phyloP scores from a whole-genome alignment of 169 alveolate species.

The Ichthyophthirius multifiliis region DNA sequence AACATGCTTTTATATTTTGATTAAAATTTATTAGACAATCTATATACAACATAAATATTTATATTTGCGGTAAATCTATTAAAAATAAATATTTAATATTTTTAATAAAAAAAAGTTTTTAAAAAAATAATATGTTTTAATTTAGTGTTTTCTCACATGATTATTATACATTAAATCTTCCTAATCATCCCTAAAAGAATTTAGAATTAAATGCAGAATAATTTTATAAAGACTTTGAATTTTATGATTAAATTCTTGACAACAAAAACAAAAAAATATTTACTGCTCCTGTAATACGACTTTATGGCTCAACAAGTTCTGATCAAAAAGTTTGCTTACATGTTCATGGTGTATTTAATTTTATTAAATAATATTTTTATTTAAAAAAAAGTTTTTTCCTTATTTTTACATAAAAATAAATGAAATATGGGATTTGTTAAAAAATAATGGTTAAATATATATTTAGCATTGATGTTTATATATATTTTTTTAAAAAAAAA shows the following conservation, averaged over 20 bases:
- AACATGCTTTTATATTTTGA: too few species aligned
- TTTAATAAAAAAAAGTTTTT: too few species aligned
- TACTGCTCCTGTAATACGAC: not conserved
- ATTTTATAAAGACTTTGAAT: not conserved
- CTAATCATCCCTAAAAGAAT: too few species aligned
- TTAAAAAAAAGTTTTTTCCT: not conserved
- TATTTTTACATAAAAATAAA: slow-evolving; percentile 2
- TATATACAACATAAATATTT: too few species aligned
- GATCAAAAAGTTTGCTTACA: not conserved
- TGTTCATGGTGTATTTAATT: slow-evolving; percentile 1
- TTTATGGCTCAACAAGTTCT: not conserved
- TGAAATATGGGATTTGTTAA: not conserved
- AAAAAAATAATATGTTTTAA: too few species aligned
- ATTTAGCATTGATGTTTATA: not conserved
- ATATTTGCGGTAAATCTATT: too few species aligned
- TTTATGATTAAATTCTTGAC: not conserved
- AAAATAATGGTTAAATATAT: not conserved
- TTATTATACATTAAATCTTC: too few species aligned
- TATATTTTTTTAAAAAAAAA: not conserved
- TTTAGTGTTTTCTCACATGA: too few species aligned
- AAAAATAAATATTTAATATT: too few species aligned
- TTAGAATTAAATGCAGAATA: too few species aligned
- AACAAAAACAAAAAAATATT: not conserved
- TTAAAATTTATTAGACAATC: too few species aligned
- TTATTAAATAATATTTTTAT: not conserved